Conservation (phyloP, 306 rosid species). For the Cyclanthera cordifolia region DNA sequence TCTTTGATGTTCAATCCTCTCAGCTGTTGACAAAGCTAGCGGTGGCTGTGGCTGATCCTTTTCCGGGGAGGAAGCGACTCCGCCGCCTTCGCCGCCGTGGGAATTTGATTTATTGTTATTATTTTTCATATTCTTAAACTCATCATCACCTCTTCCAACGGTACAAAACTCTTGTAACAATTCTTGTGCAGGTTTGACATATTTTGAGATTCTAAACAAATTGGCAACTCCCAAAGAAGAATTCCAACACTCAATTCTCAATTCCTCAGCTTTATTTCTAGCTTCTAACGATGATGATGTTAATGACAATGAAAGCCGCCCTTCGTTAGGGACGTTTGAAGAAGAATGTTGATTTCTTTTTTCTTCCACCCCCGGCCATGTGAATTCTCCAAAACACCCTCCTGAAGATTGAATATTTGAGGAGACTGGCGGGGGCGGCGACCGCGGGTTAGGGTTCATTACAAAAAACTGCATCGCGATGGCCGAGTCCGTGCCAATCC, state of each 20-base stretch:
- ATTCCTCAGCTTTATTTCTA: conserved; percentile 8
- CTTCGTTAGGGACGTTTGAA: conserved; percentile 7
- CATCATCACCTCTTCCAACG: no score
- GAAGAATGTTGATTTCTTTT: background rate
- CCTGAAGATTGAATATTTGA: conserved; percentile 20
- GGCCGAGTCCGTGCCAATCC: conserved; percentile 67
- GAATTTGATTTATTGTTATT: background rate
- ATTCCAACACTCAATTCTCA: no score
- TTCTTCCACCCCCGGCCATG: conserved; percentile 6
- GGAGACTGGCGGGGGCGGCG: conserved; percentile 49
- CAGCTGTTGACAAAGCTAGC: conserved; percentile 13
- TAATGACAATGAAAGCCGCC: conserved; percentile 13
- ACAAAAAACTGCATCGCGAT: conserved; percentile 97
- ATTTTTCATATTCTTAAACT: conserved; percentile 9
- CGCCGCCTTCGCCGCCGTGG: background rate
- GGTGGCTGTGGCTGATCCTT: background rate
- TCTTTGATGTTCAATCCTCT: conserved; percentile 17
- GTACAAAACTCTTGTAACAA: conserved; percentile 16
- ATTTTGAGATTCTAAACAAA: conserved; percentile 14
- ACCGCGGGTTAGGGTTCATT: conserved; percentile 69
- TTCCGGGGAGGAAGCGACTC: no score
- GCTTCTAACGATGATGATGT: conserved; percentile 15
- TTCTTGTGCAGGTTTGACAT: conserved; percentile 15
- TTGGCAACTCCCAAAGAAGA: no score
- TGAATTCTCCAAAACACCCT: conserved; percentile 15